phyloP scores from a whole-genome alignment of 208 protist species.

The Leishmania turanica region DNA sequence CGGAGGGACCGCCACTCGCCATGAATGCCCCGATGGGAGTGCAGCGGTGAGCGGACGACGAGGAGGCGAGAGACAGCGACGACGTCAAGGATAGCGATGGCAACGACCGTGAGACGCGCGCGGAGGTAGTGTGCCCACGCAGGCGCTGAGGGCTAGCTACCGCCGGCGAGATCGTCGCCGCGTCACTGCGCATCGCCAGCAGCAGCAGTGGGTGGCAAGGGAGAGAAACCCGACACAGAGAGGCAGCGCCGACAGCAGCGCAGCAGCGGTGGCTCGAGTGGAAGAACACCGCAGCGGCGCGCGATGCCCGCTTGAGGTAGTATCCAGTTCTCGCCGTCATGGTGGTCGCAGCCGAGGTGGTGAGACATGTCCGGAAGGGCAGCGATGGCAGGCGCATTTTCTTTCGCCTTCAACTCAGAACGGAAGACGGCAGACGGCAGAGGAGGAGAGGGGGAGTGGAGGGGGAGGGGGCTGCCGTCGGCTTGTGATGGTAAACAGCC shows the following conservation, averaged over 20 bases:
- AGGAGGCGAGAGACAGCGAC: not conserved
- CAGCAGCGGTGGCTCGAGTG: not conserved
- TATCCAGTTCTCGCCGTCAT: not conserved
- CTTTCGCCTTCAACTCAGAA: not conserved
- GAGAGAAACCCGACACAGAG: not conserved
- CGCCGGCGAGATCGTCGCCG: not conserved
- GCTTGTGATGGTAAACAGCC: not conserved
- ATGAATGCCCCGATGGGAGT: no score
- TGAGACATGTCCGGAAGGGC: not conserved
- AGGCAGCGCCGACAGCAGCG: not conserved
- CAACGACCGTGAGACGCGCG: not conserved
- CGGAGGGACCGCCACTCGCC: not conserved
- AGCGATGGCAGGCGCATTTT: not conserved
- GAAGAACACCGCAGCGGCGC: not conserved
- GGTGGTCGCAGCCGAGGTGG: not conserved
- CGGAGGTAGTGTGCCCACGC: not conserved
- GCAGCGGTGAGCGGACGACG: slow-evolving; percentile 3
- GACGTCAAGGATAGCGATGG: slow-evolving; percentile 1
- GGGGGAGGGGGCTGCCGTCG: not conserved
- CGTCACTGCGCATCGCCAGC: not conserved
- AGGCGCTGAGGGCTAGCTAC: not conserved
- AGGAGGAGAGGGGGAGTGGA: not conserved
- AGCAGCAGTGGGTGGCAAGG: not conserved
- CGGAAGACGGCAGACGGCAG: not conserved
- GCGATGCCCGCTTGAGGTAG: not conserved